Base-by-base conservation (phyloP, 768 basidiomycete genomes). In the Mycena leptocephala region DNA sequence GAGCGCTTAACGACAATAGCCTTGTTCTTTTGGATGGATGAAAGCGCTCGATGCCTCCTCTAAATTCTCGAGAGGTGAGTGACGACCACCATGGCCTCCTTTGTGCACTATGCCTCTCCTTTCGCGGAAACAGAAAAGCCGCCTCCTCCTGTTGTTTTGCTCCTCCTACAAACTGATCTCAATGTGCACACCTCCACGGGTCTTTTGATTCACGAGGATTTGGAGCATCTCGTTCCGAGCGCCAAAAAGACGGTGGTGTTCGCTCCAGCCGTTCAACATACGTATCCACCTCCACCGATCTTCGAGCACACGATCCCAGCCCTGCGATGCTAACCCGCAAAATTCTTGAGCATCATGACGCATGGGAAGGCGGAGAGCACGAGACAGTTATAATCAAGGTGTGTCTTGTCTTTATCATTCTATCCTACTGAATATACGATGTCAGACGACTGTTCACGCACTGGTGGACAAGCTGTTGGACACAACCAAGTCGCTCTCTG, bases 161-260 rank as follows among this genome's bases (percentile, higher is more conserved):
- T 70, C 20, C 71, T 73, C 14, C 22, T 46, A 8, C 76, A 76
- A 30, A 76, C 76, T 2, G 76, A 72, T 55, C 70, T 76, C 65
- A 13, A 58, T 7, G 6, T 30, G 22, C 70, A 26, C 41, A 56
- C 58, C 30, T 76, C 66, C 48, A 41, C 66, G 30, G 58, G 48
- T 66, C 70, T 76, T 30, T 2, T 76, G 7, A 72, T 76, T 35
- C 76, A 76, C 62, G 65, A 76, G 51, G 71, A 76, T 37, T 67
- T 75, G 59, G 41, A 41, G 59, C 13, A 22, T 48, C 58, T 18
- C n/a, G 48, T 53, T 16, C 58, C 48, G 39, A 70, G 39, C 39
- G 24, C 33, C 39, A 63, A 39, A 20, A 75, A 68, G 72, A 53
- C 41, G 13, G 72, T 74, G n/a, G 46, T 61, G 43, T 74, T 67